Evolutionary conservation across 345 rosid genomes (phyloP).

Genomic region (Melaleuca alternifolia): DNA sequence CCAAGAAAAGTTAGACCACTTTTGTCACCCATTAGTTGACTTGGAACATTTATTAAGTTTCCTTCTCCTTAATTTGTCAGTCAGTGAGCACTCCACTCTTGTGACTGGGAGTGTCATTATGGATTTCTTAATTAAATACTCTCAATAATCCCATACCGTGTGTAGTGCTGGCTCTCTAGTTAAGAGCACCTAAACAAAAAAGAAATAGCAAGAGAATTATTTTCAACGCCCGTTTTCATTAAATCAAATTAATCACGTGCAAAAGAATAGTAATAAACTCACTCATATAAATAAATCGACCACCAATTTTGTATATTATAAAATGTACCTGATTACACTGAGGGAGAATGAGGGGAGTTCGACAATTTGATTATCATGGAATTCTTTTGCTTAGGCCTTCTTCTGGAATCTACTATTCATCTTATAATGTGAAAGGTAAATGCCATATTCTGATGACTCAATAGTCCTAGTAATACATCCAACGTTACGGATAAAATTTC

Average conservation of each 20-base stretch:
- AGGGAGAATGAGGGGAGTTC: not conserved
- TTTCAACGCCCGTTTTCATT: not conserved
- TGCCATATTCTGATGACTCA: not conserved
- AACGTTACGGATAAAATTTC: not conserved
- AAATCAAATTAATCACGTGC: not conserved
- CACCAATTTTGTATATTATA: not conserved
- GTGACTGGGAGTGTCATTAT: not conserved
- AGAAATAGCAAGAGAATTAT: not conserved
- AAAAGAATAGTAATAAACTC: not conserved
- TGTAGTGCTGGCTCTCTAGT: not conserved
- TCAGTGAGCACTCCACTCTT: not conserved
- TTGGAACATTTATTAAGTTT: not conserved
- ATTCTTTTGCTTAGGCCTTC: not conserved
- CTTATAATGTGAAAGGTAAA: not conserved
- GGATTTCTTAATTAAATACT: not conserved
- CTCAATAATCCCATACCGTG: not conserved
- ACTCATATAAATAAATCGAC: not conserved
- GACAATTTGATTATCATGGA: not conserved
- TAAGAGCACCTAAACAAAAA: not conserved
- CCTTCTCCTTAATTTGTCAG: not conserved
- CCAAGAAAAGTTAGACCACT: not conserved
- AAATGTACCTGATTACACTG: not conserved
- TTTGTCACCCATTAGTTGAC: not conserved
- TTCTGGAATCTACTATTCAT: not conserved
- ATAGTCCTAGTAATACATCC: not conserved